Conservation (phyloP, 768 basidiomycete genomes). For the Hebeloma cylindrosporum region DNA sequence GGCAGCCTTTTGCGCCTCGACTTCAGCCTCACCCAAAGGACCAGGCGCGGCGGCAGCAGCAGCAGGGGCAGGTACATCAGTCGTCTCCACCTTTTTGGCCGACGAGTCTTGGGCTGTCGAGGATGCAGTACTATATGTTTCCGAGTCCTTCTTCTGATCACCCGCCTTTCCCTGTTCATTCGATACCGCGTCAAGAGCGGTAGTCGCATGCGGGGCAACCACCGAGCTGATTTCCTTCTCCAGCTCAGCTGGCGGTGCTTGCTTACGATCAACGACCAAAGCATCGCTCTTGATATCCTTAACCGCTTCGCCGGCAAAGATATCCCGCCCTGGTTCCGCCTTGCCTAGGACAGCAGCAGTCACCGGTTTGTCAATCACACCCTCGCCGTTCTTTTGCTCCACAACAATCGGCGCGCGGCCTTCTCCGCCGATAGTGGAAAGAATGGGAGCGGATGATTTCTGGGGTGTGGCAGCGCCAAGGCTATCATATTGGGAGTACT, state of each 20-base stretch:
- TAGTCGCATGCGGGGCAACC: slow-evolving; percentile 8
- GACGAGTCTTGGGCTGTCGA: slow-evolving; percentile 6
- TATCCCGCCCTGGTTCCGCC: slow-evolving; percentile 72
- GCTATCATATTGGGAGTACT: slow-evolving; percentile 61
- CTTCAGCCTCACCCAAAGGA: slow-evolving; percentile 49
- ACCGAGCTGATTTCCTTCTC: slow-evolving; percentile 25
- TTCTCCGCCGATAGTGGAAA: slow-evolving; percentile 51
- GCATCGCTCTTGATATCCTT: slow-evolving; percentile 50
- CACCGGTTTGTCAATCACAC: slow-evolving; percentile 23
- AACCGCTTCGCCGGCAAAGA: slow-evolving; percentile 57
- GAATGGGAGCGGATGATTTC: slow-evolving; percentile 35
- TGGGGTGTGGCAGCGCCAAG: slow-evolving; percentile 37
- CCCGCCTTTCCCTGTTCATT: slow-evolving; percentile 11
- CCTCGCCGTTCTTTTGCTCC: slow-evolving; percentile 34
- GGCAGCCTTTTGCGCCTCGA: slow-evolving; percentile 51
- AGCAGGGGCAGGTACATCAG: slow-evolving; percentile 2
- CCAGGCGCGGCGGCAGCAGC: slow-evolving; percentile 28
- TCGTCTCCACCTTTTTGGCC: slow-evolving; percentile 9
- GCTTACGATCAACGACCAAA: slow-evolving; percentile 9
- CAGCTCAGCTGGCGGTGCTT: slow-evolving; percentile 11
- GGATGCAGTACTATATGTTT: neutral
- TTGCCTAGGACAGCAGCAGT: slow-evolving; percentile 47
- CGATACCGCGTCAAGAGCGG: neutral
- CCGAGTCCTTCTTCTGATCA: slow-evolving; percentile 5
- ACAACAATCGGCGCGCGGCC: slow-evolving; percentile 58